phyloP scores from a whole-genome alignment of 371 early-diverging fungal species.

The Mucor mucedo region DNA sequence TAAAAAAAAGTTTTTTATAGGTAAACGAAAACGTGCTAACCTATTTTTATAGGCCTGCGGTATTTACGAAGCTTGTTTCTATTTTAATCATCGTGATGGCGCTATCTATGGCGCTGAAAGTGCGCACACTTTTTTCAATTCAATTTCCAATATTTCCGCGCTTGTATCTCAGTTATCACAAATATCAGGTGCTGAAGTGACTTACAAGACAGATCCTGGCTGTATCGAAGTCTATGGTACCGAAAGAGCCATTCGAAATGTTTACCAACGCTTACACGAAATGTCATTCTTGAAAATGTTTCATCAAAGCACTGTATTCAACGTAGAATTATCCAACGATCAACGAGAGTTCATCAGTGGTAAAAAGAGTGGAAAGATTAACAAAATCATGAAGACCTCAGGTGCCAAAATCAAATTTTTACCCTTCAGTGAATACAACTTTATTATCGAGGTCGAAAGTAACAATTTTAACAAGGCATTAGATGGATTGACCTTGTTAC shows the following conservation, averaged over 20 bases:
- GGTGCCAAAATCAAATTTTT: slow-evolving; percentile 59
- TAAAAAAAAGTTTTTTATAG: slow-evolving; percentile 5
- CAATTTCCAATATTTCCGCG: slow-evolving; percentile 41
- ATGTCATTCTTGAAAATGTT: slow-evolving; percentile 47
- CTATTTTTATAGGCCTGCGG: slow-evolving; percentile 48
- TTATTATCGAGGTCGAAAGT: slow-evolving; percentile 74
- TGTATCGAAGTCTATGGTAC: slow-evolving; percentile 74
- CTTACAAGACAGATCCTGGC: slow-evolving; percentile 50
- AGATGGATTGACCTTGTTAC: slow-evolving; percentile 73
- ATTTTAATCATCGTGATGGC: slow-evolving; percentile 47
- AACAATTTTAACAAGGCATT: slow-evolving; percentile 60
- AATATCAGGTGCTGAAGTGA: slow-evolving; percentile 63
- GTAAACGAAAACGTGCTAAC: slow-evolving; percentile 17
- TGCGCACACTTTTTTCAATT: slow-evolving; percentile 37
- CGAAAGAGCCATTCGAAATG: slow-evolving; percentile 63
- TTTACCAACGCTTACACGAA: slow-evolving; percentile 59
- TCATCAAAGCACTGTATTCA: slow-evolving; percentile 39
- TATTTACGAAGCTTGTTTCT: slow-evolving; percentile 65
- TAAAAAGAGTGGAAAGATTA: slow-evolving; percentile 95
- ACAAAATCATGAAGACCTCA: slow-evolving; percentile 81
- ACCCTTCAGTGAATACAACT: slow-evolving; percentile 76
- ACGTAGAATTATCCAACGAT: slow-evolving; percentile 78
- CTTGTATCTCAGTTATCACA: slow-evolving; percentile 59
- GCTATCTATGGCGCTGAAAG: slow-evolving; percentile 35
- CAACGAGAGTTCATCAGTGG: slow-evolving; percentile 92